These are phyloP conservation scores for Malassezia slooffiae DNA, from an alignment of 1,284 basidiomycete genomes.

Conservation along the genomic window DNA sequence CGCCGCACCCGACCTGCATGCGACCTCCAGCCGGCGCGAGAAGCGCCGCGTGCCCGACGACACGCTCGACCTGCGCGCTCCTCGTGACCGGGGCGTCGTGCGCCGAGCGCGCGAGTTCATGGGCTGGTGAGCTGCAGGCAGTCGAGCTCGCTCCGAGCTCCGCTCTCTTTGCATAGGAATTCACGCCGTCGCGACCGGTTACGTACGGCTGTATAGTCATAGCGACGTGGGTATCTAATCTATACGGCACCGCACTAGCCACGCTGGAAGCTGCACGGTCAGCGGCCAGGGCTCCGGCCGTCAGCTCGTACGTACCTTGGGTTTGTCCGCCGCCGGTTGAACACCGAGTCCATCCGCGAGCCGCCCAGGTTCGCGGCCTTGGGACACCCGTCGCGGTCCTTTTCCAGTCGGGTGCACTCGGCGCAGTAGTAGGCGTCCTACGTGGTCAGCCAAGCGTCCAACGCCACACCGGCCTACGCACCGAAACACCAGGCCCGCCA, in stretches of 20 bases:
- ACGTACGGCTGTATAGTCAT: no score
- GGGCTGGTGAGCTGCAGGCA: no score
- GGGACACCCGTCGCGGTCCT: conserved; percentile 94
- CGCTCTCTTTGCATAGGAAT: no score
- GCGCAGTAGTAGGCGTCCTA: conserved; percentile 46
- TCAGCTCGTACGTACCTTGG: not conserved
- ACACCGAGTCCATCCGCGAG: conserved; percentile 38
- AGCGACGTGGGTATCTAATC: not conserved
- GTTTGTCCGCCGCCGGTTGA: conserved; percentile 1
- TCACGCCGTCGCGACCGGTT: no score
- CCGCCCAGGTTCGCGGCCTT: conserved; percentile 92
- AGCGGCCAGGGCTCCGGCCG: no score
- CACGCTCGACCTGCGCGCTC: no score
- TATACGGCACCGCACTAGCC: conserved; percentile 2
- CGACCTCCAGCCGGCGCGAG: no score
- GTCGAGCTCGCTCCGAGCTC: no score
- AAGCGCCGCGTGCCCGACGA: no score
- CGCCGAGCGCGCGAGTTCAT: not conserved
- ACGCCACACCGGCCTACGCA: no score
- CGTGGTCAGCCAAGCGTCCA: not conserved
- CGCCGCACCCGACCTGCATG: no score
- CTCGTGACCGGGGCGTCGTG: no score
- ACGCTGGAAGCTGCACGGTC: conserved; percentile 5
- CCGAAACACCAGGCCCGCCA: conserved; percentile 37
- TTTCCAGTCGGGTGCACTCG: conserved; percentile 80